Evolutionary conservation across 2,329 filamentous ascomycete genomes (phyloP).

Genomic region (Penicillium sp.): DNA sequence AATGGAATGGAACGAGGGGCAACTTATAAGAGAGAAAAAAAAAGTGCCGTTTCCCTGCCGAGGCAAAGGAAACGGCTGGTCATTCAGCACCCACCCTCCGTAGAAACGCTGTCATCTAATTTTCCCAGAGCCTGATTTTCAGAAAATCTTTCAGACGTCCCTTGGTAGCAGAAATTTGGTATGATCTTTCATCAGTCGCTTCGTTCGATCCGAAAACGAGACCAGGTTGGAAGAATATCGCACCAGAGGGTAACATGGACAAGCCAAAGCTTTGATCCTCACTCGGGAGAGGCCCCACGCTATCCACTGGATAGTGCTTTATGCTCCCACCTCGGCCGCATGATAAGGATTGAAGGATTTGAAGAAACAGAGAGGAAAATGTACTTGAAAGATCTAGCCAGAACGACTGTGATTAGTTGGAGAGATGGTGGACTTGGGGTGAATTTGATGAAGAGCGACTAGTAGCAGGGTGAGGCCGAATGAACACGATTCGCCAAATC

Average conservation of each 20-base stretch:
- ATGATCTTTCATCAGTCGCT: background rate
- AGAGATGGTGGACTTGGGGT: background rate
- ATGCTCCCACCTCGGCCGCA: background rate
- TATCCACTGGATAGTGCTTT: constrained; percentile 18
- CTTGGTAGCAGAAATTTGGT: background rate
- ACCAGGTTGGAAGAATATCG: constrained; percentile 6
- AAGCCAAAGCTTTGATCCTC: constrained; percentile 94
- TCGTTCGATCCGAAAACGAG: background rate
- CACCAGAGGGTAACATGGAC: constrained; percentile 55
- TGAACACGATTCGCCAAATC: constrained; percentile 16
- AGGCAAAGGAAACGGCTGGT: constrained; percentile 30
- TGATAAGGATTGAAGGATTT: constrained; percentile 7
- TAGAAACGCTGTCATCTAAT: background rate
- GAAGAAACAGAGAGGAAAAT: constrained; percentile 4
- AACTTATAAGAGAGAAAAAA: constrained; percentile 44
- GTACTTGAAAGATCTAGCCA: constrained; percentile 1
- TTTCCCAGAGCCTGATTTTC: constrained; percentile 8
- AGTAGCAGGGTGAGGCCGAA: constrained; percentile 3
- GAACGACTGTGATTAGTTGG: constrained; percentile 7
- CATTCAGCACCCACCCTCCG: constrained; percentile 14
- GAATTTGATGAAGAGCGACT: constrained; percentile 18
- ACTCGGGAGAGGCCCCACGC: constrained; percentile 81
- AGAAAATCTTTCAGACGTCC: constrained; percentile 8
- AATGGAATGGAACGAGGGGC: constrained; percentile 5
- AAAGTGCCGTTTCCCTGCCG: constrained; percentile 25